These are phyloP conservation scores for Kurtzmaniella quercitrusa DNA, from an alignment of 1,139 yeast species.

Conservation along the genomic window DNA sequence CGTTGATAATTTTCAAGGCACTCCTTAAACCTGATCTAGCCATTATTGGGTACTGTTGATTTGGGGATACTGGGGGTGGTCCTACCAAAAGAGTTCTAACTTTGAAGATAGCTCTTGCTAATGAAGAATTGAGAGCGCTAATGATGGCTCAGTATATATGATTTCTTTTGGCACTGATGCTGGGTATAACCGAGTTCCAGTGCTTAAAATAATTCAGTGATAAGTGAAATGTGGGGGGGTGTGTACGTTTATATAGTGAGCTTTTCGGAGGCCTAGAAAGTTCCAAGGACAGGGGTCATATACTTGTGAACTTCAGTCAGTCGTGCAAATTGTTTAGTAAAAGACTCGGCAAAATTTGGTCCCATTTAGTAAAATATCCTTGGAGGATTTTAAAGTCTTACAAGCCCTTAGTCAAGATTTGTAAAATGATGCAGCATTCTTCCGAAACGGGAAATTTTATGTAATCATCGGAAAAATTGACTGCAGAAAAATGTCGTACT, in stretches of 20 bases:
- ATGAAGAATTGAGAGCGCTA: neutral
- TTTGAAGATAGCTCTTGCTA: neutral
- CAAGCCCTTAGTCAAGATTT: neutral
- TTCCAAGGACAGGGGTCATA: no score
- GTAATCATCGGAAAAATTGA: neutral
- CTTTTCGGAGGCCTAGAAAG: no score
- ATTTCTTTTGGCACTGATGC: neutral
- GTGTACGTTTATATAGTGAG: neutral
- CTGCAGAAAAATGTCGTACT: no score
- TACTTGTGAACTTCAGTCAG: no score
- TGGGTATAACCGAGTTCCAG: neutral
- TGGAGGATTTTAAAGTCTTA: no score
- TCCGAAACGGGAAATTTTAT: neutral
- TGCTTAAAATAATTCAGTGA: neutral
- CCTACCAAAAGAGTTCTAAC: neutral
- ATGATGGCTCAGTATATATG: neutral
- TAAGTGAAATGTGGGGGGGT: neutral
- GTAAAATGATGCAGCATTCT: neutral
- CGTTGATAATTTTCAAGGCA: conserved; percentile 56
- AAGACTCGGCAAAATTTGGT: no score
- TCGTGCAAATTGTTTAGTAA: no score
- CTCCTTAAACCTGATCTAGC: conserved; percentile 31
- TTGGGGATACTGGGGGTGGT: neutral
- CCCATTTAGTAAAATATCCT: no score
- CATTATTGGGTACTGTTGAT: neutral